Conservation (phyloP, 108 stramenopile species). For the Cyclotella atomus region DNA sequence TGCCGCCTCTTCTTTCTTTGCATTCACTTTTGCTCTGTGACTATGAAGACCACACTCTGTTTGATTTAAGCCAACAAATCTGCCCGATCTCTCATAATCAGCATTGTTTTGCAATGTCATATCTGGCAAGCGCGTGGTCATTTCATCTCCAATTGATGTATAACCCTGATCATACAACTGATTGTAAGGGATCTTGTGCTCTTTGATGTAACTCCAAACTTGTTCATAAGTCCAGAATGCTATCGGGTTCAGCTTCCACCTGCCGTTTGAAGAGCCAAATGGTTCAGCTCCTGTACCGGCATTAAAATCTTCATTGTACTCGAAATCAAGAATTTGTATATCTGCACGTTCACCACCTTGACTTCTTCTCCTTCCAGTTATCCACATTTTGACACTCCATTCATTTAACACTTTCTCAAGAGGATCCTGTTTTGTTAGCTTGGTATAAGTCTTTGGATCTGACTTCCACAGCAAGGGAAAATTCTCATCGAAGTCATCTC, state of each 20-base stretch:
- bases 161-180: conserved; percentile 48
- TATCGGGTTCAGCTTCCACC: conserved; percentile 53
- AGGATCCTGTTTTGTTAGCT: conserved; percentile 54
- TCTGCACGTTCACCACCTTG: conserved; percentile 50
- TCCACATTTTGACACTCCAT: conserved; percentile 46
- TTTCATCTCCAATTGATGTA: conserved; percentile 52
- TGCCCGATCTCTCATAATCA: conserved; percentile 47
- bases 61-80: conserved; percentile 51
- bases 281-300: conserved; percentile 10
- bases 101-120: not conserved
- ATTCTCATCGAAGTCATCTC: conserved; percentile 32
- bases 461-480: conserved; percentile 37
- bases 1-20: conserved; percentile 18
- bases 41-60: conserved; percentile 62
- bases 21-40: conserved; percentile 24
- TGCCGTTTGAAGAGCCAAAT: conserved; percentile 8
- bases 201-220: conserved; percentile 51
- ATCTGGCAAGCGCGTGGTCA: conserved; percentile 41
- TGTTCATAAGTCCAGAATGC: conserved; percentile 55
- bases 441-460: conserved; percentile 44
- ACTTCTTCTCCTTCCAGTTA: conserved; percentile 53
- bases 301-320: not conserved
- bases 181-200: conserved; percentile 51
- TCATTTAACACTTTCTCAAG: conserved; percentile 32
- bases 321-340: conserved; percentile 45